Evolutionary conservation across 208 protist species (phyloP), one percentile per base, ranked within the genome.

Genomic region (Acanthamoeba healyi): DNA sequence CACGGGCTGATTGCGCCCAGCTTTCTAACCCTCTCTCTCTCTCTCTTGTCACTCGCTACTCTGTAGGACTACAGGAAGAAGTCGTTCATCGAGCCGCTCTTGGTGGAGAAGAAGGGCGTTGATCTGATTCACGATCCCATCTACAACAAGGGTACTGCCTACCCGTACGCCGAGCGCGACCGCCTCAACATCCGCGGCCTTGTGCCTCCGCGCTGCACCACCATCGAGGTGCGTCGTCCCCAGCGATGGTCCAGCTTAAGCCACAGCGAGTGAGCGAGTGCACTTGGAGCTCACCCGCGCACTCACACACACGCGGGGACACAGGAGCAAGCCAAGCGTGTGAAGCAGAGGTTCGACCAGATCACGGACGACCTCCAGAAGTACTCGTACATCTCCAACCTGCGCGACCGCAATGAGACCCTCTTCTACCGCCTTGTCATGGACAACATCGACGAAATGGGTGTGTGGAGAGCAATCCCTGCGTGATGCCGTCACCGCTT

Each of bases 351-450:
- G 29, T 87, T 63, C 49, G 79, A 87, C 46, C 40, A 40, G 2
- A 51, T 87, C 29, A 40, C 24, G 15, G 40, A 51, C 46, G 49
- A 87, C 46, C 79, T 87, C 9, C 46, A 63, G 79, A 87, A 87
- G 49, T 87, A 61, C n/a, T 51, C 79, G 54, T 96, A 95, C 32
- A 51, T 98, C 15, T 79, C 94, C 38, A 94, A 89, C 70, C 79
- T 98, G 36, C 92, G 94, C 54, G 91, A 96, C 51, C 63, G 97
- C 44, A 98, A 98, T 89, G 95, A 97, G 94, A 98, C 97, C 7
- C 95, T 98, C 24, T 98, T 97, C 94, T 97, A 97, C 92, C 86
- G 92, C 12, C 40, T 98, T 24, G 82, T 97, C 24, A 42, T 96
- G 42, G 94, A 97, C 22, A 94, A 97, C 61, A 72, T 97, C 34